Percentiles rank a stretch among this genome's conserved stretches.
These are phyloP conservation scores for Aphanoascus verrucosus DNA, from an alignment of 2,329 filamentous ascomycete species.

Conservation along the genomic window DNA sequence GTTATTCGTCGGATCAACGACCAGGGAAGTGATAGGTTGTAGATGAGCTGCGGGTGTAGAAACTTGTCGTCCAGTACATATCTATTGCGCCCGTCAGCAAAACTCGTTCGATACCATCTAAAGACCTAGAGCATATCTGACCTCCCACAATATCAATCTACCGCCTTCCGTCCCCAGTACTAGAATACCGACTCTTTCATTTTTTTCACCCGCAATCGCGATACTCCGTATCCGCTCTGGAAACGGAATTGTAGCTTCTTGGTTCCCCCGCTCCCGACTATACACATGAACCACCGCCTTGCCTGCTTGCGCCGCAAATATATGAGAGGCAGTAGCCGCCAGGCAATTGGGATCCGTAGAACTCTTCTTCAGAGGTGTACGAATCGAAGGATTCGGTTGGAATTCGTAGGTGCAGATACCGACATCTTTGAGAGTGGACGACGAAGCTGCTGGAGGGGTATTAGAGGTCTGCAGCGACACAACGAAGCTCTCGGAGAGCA, in stretches of 20 bases:
- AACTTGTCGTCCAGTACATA: constrained; percentile 36
- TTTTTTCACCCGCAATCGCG: constrained; percentile 55
- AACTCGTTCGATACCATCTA: not conserved
- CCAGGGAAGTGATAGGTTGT: constrained; percentile 58
- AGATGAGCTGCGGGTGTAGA: constrained; percentile 36
- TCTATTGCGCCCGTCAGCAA: constrained; percentile 21
- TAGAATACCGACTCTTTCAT: constrained; percentile 45
- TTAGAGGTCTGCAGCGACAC: constrained; percentile 34
- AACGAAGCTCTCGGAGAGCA: constrained; percentile 42
- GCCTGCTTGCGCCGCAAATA: constrained; percentile 83
- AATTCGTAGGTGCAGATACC: constrained; percentile 79
- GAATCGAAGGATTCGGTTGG: constrained; percentile 64
- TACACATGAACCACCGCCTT: constrained; percentile 94
- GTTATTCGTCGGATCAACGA: constrained; percentile 52
- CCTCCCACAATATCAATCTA: constrained; percentile 86
- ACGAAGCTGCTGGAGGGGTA: constrained; percentile 26
- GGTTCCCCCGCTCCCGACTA: constrained; percentile 67
- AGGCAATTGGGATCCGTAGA: constrained; percentile 67
- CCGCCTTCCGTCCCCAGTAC: constrained; percentile 76
- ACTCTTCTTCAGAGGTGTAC: constrained; percentile 82
- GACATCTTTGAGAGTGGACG: constrained; percentile 57
- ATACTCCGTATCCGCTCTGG: constrained; percentile 75
- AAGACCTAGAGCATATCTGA: constrained; percentile 34
- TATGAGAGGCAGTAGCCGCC: constrained; percentile 67
- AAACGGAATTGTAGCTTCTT: constrained; percentile 81